Base-by-base conservation (phyloP, 106 monocot species). In the Gastrodia elata region DNA sequence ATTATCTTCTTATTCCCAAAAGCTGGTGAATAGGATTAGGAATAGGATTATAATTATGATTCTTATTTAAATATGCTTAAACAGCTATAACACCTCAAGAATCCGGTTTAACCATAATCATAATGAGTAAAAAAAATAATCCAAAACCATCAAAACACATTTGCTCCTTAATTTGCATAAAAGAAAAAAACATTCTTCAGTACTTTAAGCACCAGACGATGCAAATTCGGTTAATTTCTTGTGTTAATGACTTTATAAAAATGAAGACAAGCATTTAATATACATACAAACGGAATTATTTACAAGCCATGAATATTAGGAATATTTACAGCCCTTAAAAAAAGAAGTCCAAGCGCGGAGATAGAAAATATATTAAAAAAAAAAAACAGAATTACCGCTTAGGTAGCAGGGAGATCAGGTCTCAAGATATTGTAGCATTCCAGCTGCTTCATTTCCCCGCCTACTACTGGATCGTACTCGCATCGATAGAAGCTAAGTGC, bases 401-500 rank as follows among this genome's bases (percentile, higher is more conserved):
- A 15, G 43, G 43, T 11, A 15, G 2, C 13, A 10, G 43, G 30
- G 61, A 33, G 71, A 26, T 86, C 84, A 6, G 68, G 35, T 71
- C 88, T 88, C 65, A 91, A 26, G 77, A 91, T 80, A 72, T 80
- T 88, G 75, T 78, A 74, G 65, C 88, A 91, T 58, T 88, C 91
- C 35, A 88, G 64, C 41, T 91, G 86, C 37, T 59, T 84, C 91
- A 88, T 91, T 68, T 88, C 91, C 38, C 91, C 91, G n/a, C 86
- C 86, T 27, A 39, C 55, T 38, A 39, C 65, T 0, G 91, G 82
- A 78, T 91, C 88, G 36, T 74, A 91, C 68, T 84, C 84, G 34
- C 91, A 91, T 25, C 84, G 74, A 67, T 86, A 88, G 52, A 91
- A 91, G 73, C 91, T 91, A 85, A n/a, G n/a, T n/a, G n/a, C 81